Percentiles rank a stretch among this genome's conserved stretches.
phyloP scores from a whole-genome alignment of 2,329 filamentous ascomycete genomes.

The Trichoderma sp. region DNA sequence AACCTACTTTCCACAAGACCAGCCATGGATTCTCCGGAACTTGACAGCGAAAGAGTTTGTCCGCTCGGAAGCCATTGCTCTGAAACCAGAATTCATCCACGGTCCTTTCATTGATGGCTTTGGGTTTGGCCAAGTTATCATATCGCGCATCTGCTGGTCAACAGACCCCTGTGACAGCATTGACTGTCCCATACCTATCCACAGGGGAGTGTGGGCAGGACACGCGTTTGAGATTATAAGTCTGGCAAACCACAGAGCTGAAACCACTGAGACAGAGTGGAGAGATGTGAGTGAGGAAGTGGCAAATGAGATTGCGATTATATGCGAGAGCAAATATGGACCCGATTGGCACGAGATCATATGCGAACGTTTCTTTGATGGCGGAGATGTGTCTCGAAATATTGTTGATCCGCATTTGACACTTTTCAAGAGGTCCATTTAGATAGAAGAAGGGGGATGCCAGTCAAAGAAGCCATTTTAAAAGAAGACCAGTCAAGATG shows the following conservation, averaged over 20 bases:
- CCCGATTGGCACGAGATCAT: not conserved
- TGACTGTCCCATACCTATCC: not conserved
- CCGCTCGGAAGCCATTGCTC: conserved; percentile 20
- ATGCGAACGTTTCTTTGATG: not conserved
- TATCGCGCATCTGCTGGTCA: conserved; percentile 23
- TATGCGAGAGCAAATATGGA: not conserved
- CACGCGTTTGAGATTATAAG: conserved; percentile 23
- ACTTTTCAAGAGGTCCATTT: no score
- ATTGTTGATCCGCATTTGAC: no score
- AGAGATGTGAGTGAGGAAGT: conserved; percentile 17
- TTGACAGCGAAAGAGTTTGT: conserved; percentile 19
- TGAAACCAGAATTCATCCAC: conserved; percentile 15
- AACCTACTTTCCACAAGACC: not conserved
- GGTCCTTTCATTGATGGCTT: conserved; percentile 12
- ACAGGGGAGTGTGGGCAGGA: conserved; percentile 21
- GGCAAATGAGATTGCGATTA: conserved; percentile 1
- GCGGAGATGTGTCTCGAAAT: not conserved
- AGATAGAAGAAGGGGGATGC: no score
- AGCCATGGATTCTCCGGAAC: conserved; percentile 23
- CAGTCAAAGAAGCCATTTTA: no score
- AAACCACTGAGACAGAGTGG: not conserved
- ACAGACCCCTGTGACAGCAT: not conserved
- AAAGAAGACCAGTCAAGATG: no score
- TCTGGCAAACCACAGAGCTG: not conserved
- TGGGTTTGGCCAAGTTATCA: conserved; percentile 22